Conservation (phyloP, 345 rosid species). For the Firmiana major region DNA sequence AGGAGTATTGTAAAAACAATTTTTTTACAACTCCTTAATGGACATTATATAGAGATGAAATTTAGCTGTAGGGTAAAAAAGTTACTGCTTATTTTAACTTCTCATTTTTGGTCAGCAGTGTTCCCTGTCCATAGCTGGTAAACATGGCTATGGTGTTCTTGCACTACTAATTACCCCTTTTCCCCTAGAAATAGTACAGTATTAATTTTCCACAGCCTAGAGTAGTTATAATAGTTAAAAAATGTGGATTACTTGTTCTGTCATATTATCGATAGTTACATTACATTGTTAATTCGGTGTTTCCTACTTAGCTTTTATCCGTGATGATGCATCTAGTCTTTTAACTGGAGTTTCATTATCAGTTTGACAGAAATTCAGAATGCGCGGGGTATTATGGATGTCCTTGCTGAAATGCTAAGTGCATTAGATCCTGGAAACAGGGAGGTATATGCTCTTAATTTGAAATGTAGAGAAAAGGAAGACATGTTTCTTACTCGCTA, state of each 20-base stretch:
- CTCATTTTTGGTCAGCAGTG: background rate
- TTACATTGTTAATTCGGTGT: background rate
- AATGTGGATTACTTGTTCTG: background rate
- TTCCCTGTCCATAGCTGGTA: background rate
- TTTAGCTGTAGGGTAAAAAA: background rate
- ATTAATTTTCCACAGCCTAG: background rate
- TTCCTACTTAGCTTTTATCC: background rate
- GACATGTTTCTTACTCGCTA: background rate
- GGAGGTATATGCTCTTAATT: constrained; percentile 54
- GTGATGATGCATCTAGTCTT: constrained; percentile 10
- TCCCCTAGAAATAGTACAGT: background rate
- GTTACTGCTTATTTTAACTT: background rate
- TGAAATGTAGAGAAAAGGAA: background rate
- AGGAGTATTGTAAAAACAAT: background rate
- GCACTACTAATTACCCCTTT: background rate
- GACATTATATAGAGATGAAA: background rate
- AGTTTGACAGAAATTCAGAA: constrained; percentile 97
- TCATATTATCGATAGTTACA: background rate
- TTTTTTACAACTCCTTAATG: background rate
- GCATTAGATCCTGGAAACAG: constrained; percentile 84
- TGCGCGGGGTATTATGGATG: constrained; percentile 96
- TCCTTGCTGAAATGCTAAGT: constrained; percentile 92
- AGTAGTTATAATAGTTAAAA: constrained; percentile 5
- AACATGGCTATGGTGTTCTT: background rate
- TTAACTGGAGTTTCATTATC: constrained; percentile 31